phyloP scores from a whole-genome alignment of 129 eudicot species.

The Centrapalus pauciflorus region DNA sequence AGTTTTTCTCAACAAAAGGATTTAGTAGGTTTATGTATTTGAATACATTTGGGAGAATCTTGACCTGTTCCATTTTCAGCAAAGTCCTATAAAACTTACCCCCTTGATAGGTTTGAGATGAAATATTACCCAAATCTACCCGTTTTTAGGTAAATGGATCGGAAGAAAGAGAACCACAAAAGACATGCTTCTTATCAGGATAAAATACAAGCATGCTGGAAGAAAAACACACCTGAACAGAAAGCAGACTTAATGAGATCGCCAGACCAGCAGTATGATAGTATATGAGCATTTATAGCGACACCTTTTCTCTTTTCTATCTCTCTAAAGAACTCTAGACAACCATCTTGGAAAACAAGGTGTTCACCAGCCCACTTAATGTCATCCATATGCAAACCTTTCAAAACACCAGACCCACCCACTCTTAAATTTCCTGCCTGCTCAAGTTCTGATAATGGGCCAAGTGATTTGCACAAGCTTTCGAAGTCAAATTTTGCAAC shows the following conservation, averaged over 20 bases:
- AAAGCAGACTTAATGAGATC: conserved; percentile 52
- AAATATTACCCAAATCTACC: background rate
- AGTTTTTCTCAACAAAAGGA: no score
- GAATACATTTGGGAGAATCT: background rate
- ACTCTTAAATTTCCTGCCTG: conserved; percentile 38
- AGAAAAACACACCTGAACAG: conserved; percentile 18
- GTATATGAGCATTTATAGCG: conserved; percentile 38
- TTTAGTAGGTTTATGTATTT: background rate
- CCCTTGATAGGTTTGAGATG: background rate
- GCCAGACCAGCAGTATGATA: conserved; percentile 61
- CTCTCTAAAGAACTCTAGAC: conserved; percentile 40
- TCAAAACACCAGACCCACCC: conserved; percentile 38
- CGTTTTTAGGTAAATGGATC: background rate
- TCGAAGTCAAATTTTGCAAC: conserved; percentile 33
- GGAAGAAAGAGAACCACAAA: background rate
- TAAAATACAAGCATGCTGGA: background rate
- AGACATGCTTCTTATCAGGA: background rate
- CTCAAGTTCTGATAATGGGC: conserved; percentile 40
- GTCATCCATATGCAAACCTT: conserved; percentile 47
- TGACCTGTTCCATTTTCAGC: background rate
- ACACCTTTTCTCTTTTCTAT: conserved; percentile 24
- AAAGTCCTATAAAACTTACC: background rate
- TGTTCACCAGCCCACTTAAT: conserved; percentile 52
- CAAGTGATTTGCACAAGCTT: conserved; percentile 42
- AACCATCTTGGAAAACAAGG: conserved; percentile 55